These are phyloP conservation scores for Meredithiella fracta DNA, from an alignment of 2,329 filamentous ascomycete genomes.

Conservation along the genomic window DNA sequence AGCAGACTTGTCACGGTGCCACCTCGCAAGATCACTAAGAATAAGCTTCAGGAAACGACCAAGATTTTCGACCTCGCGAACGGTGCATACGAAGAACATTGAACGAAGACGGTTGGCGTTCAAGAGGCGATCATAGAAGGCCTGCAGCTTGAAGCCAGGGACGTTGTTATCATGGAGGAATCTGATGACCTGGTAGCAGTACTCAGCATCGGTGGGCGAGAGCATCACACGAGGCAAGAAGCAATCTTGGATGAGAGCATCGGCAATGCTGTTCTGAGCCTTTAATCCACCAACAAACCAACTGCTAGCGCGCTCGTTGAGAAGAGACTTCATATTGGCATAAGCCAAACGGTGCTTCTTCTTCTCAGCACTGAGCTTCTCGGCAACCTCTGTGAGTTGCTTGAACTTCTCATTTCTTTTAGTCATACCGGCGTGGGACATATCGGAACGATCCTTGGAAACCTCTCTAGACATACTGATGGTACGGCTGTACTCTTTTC, in stretches of 20 bases:
- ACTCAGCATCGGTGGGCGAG: constrained; percentile 77
- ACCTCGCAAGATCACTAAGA: constrained; percentile 60
- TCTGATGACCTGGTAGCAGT: constrained; percentile 70
- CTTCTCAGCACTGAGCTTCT: constrained; percentile 15
- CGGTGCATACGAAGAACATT: constrained; percentile 77
- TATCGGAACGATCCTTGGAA: constrained; percentile 55
- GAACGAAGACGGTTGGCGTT: constrained; percentile 62
- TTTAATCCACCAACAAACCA: constrained; percentile 51
- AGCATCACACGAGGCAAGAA: constrained; percentile 75
- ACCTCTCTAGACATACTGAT: constrained; percentile 51
- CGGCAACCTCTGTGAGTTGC: constrained; percentile 42
- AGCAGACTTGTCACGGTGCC: constrained; percentile 58
- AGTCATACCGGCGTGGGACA: constrained; percentile 46
- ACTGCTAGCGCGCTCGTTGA: constrained; percentile 57
- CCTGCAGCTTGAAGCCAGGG: constrained; percentile 72
- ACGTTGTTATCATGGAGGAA: constrained; percentile 73
- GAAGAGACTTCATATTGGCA: constrained; percentile 33
- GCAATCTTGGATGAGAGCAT: constrained; percentile 73
- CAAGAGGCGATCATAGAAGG: constrained; percentile 71
- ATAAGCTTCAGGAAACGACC: constrained; percentile 77
- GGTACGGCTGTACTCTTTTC: constrained; percentile 53
- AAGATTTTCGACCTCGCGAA: constrained; percentile 83
- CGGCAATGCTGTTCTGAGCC: constrained; percentile 47
- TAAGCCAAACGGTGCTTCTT: constrained; percentile 14
- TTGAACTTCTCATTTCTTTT: constrained; percentile 57